phyloP scores from a whole-genome alignment of 2,329 filamentous ascomycete genomes.

The Fusarium coicis region DNA sequence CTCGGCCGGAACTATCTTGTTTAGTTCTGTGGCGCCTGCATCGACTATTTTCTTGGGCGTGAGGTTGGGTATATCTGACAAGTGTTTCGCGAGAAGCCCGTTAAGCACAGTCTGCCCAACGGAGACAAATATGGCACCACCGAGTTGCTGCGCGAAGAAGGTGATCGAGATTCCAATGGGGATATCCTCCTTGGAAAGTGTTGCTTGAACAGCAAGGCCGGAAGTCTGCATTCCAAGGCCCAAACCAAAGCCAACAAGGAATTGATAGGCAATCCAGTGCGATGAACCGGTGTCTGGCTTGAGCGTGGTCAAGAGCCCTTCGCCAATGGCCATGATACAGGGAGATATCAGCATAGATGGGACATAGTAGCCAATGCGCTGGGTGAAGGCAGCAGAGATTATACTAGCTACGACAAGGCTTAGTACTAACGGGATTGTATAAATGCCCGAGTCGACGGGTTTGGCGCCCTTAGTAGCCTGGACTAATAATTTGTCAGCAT shows the following conservation, averaged over 20 bases:
- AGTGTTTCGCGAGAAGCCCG: constrained; percentile 55
- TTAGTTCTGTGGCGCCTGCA: constrained; percentile 70
- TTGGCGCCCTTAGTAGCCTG: constrained; percentile 65
- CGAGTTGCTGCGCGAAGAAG: constrained; percentile 69
- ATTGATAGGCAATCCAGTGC: constrained; percentile 70
- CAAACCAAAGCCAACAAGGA: constrained; percentile 67
- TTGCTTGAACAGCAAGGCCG: constrained; percentile 66
- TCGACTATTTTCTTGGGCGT: constrained; percentile 56
- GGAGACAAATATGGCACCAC: constrained; percentile 67
- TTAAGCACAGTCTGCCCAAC: constrained; percentile 66
- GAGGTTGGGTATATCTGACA: constrained; percentile 56
- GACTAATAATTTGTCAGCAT: constrained; percentile 51
- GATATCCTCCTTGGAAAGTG: constrained; percentile 62
- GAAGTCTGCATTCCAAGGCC: constrained; percentile 69
- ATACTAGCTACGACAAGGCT: constrained; percentile 65
- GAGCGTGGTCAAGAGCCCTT: constrained; percentile 69
- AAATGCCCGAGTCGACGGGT: constrained; percentile 65
- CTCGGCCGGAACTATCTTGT: constrained; percentile 59
- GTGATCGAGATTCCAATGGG: constrained; percentile 65
- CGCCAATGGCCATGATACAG: constrained; percentile 61
- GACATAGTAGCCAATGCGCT: constrained; percentile 68
- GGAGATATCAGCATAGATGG: constrained; percentile 65
- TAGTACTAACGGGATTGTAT: constrained; percentile 67
- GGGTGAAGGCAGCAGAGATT: constrained; percentile 59
- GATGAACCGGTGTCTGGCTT: constrained; percentile 56